These are phyloP conservation scores for Periconia digitata DNA, from an alignment of 2,329 filamentous ascomycete genomes.

Conservation along the genomic window DNA sequence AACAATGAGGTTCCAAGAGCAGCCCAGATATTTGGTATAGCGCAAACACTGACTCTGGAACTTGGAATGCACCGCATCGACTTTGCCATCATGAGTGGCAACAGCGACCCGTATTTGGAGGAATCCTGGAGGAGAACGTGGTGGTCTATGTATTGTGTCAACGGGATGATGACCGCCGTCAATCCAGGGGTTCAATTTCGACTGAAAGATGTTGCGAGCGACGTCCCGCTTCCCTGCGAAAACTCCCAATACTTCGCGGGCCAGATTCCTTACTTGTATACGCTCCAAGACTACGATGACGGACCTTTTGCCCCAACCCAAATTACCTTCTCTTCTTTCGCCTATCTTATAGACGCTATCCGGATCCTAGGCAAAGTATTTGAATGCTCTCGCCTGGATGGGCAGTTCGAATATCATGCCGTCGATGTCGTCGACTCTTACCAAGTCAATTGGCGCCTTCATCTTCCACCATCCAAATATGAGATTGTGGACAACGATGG, in stretches of 20 bases:
- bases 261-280: constrained; percentile 44
- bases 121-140: constrained; percentile 87
- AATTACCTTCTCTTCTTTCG: constrained; percentile 76
- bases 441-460: constrained; percentile 75
- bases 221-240: constrained; percentile 79
- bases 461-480: constrained; percentile 72
- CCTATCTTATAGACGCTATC: constrained; percentile 80
- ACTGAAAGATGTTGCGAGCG: constrained; percentile 66
- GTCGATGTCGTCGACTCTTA: constrained; percentile 62
- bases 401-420: constrained; percentile 44
- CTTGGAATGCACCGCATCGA: constrained; percentile 72
- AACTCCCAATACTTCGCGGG: constrained; percentile 66
- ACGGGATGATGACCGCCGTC: constrained; percentile 81
- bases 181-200: constrained; percentile 70
- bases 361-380: constrained; percentile 79
- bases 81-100: constrained; percentile 66
- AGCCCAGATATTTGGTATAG: constrained; percentile 65
- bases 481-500: constrained; percentile 69
- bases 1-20: constrained; percentile 71
- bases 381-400: constrained; percentile 44
- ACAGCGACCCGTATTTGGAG: constrained; percentile 68
- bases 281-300: constrained; percentile 77
- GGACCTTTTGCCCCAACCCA: constrained; percentile 69
- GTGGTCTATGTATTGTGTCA: constrained; percentile 84
- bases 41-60: constrained; percentile 71